Evolutionary conservation across 1,284 basidiomycete species (phyloP).

Genomic region (Chondrostereum purpureum): DNA sequence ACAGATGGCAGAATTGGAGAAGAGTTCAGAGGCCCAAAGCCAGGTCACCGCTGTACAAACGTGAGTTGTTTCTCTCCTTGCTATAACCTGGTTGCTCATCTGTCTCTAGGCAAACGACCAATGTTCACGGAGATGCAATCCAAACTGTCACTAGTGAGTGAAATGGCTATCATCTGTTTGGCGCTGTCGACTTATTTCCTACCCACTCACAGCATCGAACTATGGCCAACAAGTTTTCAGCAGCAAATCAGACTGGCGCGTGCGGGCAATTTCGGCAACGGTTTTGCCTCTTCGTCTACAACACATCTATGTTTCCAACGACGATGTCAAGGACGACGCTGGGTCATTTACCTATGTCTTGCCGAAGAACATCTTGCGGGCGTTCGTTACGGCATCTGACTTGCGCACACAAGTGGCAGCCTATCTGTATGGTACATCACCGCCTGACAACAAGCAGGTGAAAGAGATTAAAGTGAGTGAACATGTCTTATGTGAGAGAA

Average conservation of each 20-base stretch:
- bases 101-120: constrained; percentile 80
- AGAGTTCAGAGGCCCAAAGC: constrained; percentile 87
- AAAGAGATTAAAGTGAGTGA: constrained; percentile 94
- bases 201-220: constrained; percentile 63
- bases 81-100: constrained; percentile 12
- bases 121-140: constrained; percentile 95
- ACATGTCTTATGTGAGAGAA: constrained; percentile 6
- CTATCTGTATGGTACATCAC: constrained; percentile 89
- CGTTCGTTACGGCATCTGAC: constrained; percentile 92
- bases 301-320: constrained; percentile 98
- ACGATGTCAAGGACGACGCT: constrained; percentile 97
- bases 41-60: constrained; percentile 98
- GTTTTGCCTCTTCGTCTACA: constrained; percentile 94
- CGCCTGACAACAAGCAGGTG: constrained; percentile 95
- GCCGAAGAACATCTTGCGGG: constrained; percentile 94
- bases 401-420: constrained; percentile 95
- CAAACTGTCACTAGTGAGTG: constrained; percentile 86
- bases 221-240: constrained; percentile 98
- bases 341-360: constrained; percentile 92
- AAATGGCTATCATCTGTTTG: constrained; percentile 1
- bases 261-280: constrained; percentile 92
- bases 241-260: constrained; percentile 99
- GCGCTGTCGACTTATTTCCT: constrained; percentile 1
- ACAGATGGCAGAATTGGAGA: constrained; percentile 99
- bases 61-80: constrained; percentile 25